Evolutionary conservation across 176 grass and related monocot species (phyloP).

Genomic region (Zea luxurians): DNA sequence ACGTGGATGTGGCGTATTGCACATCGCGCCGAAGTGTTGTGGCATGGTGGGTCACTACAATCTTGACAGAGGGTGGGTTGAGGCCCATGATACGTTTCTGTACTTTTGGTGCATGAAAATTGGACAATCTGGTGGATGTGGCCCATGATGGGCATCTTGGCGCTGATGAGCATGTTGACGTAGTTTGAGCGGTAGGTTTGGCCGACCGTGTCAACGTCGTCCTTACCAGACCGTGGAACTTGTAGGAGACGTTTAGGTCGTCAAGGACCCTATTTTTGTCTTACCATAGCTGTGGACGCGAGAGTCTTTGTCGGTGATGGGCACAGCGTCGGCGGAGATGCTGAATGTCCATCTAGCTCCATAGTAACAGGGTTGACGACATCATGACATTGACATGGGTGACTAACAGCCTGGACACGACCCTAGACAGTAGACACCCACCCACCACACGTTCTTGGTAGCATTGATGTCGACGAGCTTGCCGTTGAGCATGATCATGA

Average conservation of each 20-base stretch:
- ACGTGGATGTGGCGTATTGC: too few species aligned
- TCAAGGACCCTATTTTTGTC: not conserved
- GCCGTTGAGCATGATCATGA: not conserved
- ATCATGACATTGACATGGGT: not conserved
- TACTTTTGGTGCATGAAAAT: too few species aligned
- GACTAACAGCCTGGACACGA: not conserved
- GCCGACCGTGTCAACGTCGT: not conserved
- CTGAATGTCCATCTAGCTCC: not conserved
- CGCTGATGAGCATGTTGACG: not conserved
- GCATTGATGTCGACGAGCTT: not conserved
- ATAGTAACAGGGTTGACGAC: not conserved
- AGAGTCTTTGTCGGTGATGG: constrained; percentile 16
- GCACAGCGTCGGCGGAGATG: constrained; percentile 9
- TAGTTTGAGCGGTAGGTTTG: constrained; percentile 2
- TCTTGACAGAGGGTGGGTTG: too few species aligned
- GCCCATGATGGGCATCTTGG: not conserved
- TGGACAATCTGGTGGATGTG: too few species aligned
- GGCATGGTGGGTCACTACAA: too few species aligned
- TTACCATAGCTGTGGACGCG: constrained; percentile 8
- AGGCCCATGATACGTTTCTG: too few species aligned
- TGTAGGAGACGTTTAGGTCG: not conserved
- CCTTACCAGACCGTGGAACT: constrained; percentile 4
- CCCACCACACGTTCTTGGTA: not conserved
- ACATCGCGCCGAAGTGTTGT: too few species aligned
- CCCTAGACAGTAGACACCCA: not conserved